phyloP scores from a whole-genome alignment of 176 grass and related monocot genomes.

The Musa troglodytarum region DNA sequence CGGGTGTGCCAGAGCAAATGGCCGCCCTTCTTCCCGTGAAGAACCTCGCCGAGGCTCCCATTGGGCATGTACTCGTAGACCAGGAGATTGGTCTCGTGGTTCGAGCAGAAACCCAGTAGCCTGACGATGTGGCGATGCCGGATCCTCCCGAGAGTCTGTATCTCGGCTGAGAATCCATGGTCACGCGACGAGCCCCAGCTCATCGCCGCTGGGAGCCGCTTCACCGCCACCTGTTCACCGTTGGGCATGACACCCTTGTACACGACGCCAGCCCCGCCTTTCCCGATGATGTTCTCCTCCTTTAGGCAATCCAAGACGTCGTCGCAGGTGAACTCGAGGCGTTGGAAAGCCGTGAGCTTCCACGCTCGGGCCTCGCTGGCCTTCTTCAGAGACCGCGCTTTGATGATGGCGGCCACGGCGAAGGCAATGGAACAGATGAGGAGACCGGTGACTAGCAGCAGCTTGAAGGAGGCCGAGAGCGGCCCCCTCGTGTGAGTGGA shows the following conservation, averaged over 20 bases:
- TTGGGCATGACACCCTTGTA: conserved; percentile 91
- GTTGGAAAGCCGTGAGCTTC: conserved; percentile 74
- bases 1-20: conserved; percentile 77
- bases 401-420: conserved; percentile 56
- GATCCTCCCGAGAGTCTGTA: conserved; percentile 88
- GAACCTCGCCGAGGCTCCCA: conserved; percentile 77
- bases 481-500: conserved; percentile 25
- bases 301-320: conserved; percentile 75
- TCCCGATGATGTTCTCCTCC: conserved; percentile 90
- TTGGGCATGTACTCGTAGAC: conserved; percentile 27
- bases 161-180: conserved; percentile 91
- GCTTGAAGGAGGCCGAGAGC: conserved; percentile 73
- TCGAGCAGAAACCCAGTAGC: conserved; percentile 76
- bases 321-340: conserved; percentile 70
- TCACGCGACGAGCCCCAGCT: conserved; percentile 73
- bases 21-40: conserved; percentile 88
- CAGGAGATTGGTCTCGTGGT: conserved; percentile 75
- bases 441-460: conserved; percentile 58
- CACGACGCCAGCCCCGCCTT: conserved; percentile 86
- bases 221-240: conserved; percentile 76
- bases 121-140: conserved; percentile 86
- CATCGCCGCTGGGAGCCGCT: conserved; percentile 59
- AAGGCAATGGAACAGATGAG: conserved; percentile 70
- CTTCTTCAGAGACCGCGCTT: conserved; percentile 75
- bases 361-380: conserved; percentile 61